These are phyloP conservation scores for Kickxella alabastrina DNA, from an alignment of 192 early-diverging fungal genomes.

Conservation along the genomic window DNA sequence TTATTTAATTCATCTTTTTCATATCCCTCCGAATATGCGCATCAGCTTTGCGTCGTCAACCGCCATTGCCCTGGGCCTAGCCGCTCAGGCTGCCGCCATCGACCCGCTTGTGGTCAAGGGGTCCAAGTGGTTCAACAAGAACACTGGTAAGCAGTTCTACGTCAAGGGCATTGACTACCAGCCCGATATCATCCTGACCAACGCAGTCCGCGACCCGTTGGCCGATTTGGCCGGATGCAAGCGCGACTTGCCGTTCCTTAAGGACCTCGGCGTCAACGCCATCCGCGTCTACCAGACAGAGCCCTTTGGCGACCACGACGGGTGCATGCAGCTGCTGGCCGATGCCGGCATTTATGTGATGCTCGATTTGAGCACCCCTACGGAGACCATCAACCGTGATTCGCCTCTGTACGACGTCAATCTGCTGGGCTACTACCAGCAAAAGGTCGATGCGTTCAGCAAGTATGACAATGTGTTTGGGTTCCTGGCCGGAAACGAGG, in stretches of 20 bases:
- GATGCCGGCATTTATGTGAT: conserved; percentile 70
- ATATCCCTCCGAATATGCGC: conserved; percentile 27
- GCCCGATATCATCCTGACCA: conserved; percentile 49
- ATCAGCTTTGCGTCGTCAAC: conserved; percentile 15
- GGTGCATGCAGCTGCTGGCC: conserved; percentile 65
- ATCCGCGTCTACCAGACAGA: conserved; percentile 72
- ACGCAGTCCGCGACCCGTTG: conserved; percentile 57
- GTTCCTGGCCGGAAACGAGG: conserved; percentile 76
- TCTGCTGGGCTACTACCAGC: conserved; percentile 55
- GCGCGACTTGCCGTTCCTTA: conserved; percentile 62
- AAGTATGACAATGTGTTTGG: conserved; percentile 62
- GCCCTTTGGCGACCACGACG: conserved; percentile 59
- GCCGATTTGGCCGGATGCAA: conserved; percentile 56
- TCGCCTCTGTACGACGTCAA: conserved; percentile 57
- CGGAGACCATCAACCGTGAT: conserved; percentile 61
- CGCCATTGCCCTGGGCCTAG: conserved; percentile 29
- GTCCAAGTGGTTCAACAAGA: conserved; percentile 67
- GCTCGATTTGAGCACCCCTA: conserved; percentile 61
- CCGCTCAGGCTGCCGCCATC: conserved; percentile 42
- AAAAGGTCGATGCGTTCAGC: conserved; percentile 64
- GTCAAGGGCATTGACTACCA: conserved; percentile 76
- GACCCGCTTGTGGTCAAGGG: conserved; percentile 66
- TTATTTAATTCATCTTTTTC: background rate
- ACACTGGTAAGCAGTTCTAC: conserved; percentile 71
- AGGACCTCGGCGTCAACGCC: conserved; percentile 64